Evolutionary conservation across 2,329 filamentous ascomycete genomes (phyloP), one percentile per base, ranked within the genome.

Genomic region (Penicillium crustosum): DNA sequence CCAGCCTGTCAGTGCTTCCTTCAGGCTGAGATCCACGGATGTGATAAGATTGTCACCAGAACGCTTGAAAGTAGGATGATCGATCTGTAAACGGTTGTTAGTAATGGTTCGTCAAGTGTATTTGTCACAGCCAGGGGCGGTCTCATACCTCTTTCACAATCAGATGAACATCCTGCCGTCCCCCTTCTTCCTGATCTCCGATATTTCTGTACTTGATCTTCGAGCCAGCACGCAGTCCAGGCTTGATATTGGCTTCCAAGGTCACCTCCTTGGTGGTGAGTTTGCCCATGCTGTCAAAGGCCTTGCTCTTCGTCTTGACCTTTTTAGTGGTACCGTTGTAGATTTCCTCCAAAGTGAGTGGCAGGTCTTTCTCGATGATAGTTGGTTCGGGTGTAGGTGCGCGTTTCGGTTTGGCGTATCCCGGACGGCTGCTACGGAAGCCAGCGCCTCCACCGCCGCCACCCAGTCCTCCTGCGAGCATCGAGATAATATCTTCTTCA

Each of bases 131-230:
- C 21, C 12, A 38, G 6, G 19, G 17, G 17, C 8, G 10, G 38
- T 64, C 39, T 71, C 87, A 81, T 85, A 93, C 91, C 88, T 97
- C 93, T 76, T 92, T 89, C 23, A 99, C 85, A 58, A 99, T 89
- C 69, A 99, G 96, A 74, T 97, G 93, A 52, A 99, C 77, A 76
- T 99, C 94, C 75, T 99, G 94, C 58, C 92, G 90, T 15, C 93
- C 93, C 42, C 94, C 94, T 71, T 97, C 94, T 61, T 96, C 92
- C 74, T 97, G 93, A 75, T 99, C 94, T 12, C 94, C 94, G n/a
- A 99, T 93, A 42, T 93, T 92, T 71, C 90, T 90, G 73, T 96
- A 99, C 78, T 97, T 97, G 77, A 99, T 96, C 82, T 97, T 99
- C 70, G 91, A 96, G 31, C 94, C 94, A 68, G 95, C 93, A 79